Evolutionary conservation across 192 early-diverging fungal species (phyloP), one percentile per base, ranked within the genome.

Genomic region (Backusella liffmaniae): DNA sequence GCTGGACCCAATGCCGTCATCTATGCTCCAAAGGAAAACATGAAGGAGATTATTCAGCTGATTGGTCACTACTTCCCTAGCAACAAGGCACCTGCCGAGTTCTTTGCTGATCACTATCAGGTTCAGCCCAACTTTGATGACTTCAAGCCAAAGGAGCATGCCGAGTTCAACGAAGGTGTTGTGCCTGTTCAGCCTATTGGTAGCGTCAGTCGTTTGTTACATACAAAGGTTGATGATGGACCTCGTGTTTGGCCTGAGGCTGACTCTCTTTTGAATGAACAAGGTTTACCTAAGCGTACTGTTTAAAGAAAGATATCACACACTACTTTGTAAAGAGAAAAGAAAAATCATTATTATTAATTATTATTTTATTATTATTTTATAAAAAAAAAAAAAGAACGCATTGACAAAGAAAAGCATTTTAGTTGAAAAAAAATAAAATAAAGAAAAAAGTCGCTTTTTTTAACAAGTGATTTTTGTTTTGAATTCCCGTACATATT

Each of bases 1-100:
- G 98, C 98, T 21, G 98, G 98, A 35, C 98, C 98, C 56, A 99
- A 99, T 76, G 96, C 97, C 0, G 98, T 99, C 7, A 93, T 99
- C 74, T 99, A 99, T 78, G 88, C 95, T 26, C 88, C 89, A 44
- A 83, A 87, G 74, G 86, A 92, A 73, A 90, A 99, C 82, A 93
- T 96, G 82, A 82, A 86, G 46, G 93, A 96, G 79, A 90, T 99
- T 67, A 87, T 97, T 53, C 88, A 92, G 78, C 78, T 99, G 51
- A 82, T 98, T 68, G 88, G 94, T 13, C 86, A 90, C 70, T 94
- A 93, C 82, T 97, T 99, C 89, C 96, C 97, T 41, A 82, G 85
- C 34, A 74, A 80, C 44, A 39, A 72, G 32, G 82, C 82, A 7
- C 56, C 73, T 34, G 75, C 75, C 10, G 81, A 76, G 8, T 91